Evolutionary conservation across 371 early-diverging fungal species (phyloP).

Genomic region (Mucor velutinosus): DNA sequence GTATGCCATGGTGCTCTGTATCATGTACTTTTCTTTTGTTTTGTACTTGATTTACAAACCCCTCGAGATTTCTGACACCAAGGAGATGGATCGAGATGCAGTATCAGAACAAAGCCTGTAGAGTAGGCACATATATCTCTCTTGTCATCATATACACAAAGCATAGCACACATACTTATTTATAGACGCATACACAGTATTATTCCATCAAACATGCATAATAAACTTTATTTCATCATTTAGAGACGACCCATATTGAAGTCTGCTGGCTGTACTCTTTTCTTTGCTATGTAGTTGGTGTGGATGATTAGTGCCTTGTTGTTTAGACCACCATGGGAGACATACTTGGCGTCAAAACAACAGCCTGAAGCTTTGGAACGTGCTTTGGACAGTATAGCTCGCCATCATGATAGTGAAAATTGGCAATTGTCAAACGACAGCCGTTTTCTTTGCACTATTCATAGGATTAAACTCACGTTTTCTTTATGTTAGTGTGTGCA

Average conservation of each 20-base stretch:
- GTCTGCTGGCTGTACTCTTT: not conserved
- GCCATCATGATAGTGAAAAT: slow-evolving; percentile 37
- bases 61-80: slow-evolving; percentile 9
- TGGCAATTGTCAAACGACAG: slow-evolving; percentile 40
- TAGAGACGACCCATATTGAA: not conserved
- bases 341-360: slow-evolving; percentile 9
- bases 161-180: too few species aligned
- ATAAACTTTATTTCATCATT: not conserved
- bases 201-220: not conserved
- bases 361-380: slow-evolving; percentile 44
- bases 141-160: not conserved
- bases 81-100: slow-evolving; percentile 2
- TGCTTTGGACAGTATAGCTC: slow-evolving; percentile 44
- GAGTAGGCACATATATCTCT: not conserved
- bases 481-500: not conserved
- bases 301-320: not conserved
- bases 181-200: not conserved
- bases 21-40: slow-evolving; percentile 26
- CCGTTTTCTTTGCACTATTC: slow-evolving; percentile 36
- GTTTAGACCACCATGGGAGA: not conserved
- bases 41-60: slow-evolving; percentile 23
- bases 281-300: not conserved
- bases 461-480: not conserved
- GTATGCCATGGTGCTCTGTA: slow-evolving; percentile 14
- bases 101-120: not conserved